Conservation (phyloP, 371 early-diverging fungal species). For the Mucor racemosus region DNA sequence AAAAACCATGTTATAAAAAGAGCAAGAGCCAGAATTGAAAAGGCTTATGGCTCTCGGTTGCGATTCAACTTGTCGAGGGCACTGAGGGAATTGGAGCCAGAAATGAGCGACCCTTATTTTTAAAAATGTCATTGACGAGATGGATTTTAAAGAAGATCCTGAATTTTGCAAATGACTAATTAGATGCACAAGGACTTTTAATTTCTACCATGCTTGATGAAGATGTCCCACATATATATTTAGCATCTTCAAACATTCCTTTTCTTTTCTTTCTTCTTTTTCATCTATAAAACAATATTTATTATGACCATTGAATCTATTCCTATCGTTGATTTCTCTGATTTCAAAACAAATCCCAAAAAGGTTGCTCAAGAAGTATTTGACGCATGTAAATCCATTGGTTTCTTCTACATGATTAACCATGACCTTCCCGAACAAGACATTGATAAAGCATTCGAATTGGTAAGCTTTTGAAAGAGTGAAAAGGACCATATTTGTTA, state of each 20-base stretch:
- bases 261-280: background rate
- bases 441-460: conserved; percentile 58
- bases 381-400: conserved; percentile 62
- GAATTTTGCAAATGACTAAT: no score
- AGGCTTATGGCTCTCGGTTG: no score
- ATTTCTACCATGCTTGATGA: no score
- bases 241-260: background rate
- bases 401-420: conserved; percentile 68
- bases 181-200: no score
- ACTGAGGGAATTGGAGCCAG: no score
- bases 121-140: no score
- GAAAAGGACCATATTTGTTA: background rate
- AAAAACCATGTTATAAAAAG: no score
- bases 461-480: conserved; percentile 30
- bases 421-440: conserved; percentile 53
- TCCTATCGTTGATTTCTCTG: conserved; percentile 32
- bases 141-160: no score
- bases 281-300: background rate
- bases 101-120: no score
- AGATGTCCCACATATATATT: no score
- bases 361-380: conserved; percentile 37
- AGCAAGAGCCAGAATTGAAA: no score
- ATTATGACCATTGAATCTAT: conserved; percentile 31
- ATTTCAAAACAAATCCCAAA: conserved; percentile 25
- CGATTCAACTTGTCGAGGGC: no score